Evolutionary conservation across 2,329 filamentous ascomycete genomes (phyloP), one percentile per base, ranked within the genome.

Genomic region (Clonostachys byssicola): DNA sequence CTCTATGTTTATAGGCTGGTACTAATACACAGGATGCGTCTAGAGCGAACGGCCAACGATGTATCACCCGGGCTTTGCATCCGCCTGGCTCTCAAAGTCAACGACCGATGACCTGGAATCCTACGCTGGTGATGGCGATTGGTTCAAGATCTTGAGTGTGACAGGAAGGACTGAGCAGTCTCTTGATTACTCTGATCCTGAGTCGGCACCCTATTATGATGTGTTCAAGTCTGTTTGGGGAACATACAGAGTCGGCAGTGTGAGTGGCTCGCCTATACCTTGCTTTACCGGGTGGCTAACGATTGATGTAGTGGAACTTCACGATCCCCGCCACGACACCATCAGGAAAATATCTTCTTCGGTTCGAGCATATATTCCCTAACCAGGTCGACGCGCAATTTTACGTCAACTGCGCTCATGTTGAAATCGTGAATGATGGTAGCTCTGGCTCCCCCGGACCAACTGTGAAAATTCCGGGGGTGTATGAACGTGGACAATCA

Each of bases 361-460:
- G 47, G 5, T 30, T 34, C 10, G 43, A 45, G 34, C 43, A 45
- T n/a, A 38, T 38, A 12, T 17, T 12, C n/a, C 13, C 18, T 6
- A 10, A 45, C 34, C n/a, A n/a, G 12, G 6, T 12, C 6, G 38
- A 42, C 23, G 38, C 38, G 2, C 20, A 46, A 56, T 70, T 74
- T 53, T 74, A 74, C 55, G 65, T 72, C 43, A 63, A 63, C 5
- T 75, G 72, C 54, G 68, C 66, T 1, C 72, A 75, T 60, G 51
- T 75, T 45, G 65, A 64, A 50, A 64, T 75, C 43, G 62, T 46
- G 12, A 53, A 50, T 36, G 49, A 47, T 42, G 44, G 46, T 14
- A 3, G 13, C 5, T 45, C 38, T 16, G 51, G 42, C 16, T 46
- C 45, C 8, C 59, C 58, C 1, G 47, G 42, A 12, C 56, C 55